phyloP scores from a whole-genome alignment of 352 stramenopile genomes.

The Globisporangium echinulatum region DNA sequence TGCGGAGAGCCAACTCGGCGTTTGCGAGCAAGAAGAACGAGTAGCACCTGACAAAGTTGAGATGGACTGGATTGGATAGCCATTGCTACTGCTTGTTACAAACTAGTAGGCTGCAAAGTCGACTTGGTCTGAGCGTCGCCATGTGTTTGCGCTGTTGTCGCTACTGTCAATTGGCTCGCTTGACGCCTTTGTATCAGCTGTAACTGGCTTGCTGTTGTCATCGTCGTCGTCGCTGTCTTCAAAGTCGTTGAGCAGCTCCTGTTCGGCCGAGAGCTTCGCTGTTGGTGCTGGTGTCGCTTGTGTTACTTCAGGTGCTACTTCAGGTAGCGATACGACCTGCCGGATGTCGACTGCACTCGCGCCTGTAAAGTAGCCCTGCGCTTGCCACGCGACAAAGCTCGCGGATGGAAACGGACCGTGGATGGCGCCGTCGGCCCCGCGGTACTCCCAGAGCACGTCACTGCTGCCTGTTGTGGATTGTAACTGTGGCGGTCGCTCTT shows the following conservation, averaged over 20 bases:
- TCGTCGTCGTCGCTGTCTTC: slow-evolving; percentile 73
- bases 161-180: slow-evolving; percentile 5
- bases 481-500: slow-evolving; percentile 18
- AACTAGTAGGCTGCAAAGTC: slow-evolving; percentile 58
- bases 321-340: slow-evolving; percentile 15
- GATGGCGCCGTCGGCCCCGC: slow-evolving; percentile 57
- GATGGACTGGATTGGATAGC: too few relatives aligned
- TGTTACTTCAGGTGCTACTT: slow-evolving; percentile 7
- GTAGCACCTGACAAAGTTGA: slow-evolving; percentile 8
- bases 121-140: slow-evolving; percentile 67
- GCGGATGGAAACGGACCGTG: slow-evolving; percentile 71
- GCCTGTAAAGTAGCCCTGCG: slow-evolving; percentile 76
- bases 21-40: slow-evolving; percentile 58
- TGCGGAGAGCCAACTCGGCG: slow-evolving; percentile 18
- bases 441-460: slow-evolving; percentile 78
- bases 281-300: slow-evolving; percentile 19
- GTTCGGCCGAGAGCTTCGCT: slow-evolving; percentile 48
- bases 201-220: slow-evolving; percentile 5
- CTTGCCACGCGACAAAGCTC: slow-evolving; percentile 68
- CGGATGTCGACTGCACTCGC: slow-evolving; percentile 73
- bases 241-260: slow-evolving; percentile 84
- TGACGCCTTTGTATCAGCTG: not conserved
- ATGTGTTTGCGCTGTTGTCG: slow-evolving; percentile 20
- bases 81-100: too few relatives aligned
- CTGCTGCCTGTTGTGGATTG: not conserved